Conservation (phyloP, 805 yeast genomes). For the Schizosaccharomyces pombe region DNA sequence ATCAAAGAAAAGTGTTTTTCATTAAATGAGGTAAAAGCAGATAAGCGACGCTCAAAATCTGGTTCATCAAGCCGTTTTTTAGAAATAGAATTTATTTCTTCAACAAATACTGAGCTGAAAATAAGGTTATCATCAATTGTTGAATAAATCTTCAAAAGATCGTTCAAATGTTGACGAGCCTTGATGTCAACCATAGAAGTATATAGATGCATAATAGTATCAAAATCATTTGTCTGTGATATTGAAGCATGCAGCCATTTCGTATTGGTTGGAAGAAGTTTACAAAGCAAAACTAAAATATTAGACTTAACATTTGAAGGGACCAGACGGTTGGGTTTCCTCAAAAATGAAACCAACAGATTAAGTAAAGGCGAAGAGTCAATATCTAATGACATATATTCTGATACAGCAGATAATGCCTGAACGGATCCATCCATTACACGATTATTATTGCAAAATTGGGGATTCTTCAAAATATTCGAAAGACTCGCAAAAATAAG, state of each 20-base stretch:
- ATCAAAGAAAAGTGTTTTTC: constrained; percentile 27
- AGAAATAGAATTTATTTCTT: constrained; percentile 49
- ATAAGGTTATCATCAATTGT: constrained; percentile 3
- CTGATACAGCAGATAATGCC: not conserved
- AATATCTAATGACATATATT: not conserved
- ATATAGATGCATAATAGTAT: not conserved
- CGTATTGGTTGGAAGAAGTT: not conserved
- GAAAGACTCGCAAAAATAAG: not conserved
- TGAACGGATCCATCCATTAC: not conserved
- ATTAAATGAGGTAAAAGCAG: constrained; percentile 41
- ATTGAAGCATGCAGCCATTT: not conserved
- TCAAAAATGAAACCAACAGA: not conserved
- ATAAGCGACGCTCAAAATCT: constrained; percentile 54
- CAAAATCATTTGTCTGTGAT: not conserved
- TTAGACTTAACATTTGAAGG: not conserved
- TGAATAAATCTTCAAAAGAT: not conserved
- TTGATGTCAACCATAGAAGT: not conserved
- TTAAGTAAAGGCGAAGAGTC: not conserved
- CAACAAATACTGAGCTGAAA: constrained; percentile 27
- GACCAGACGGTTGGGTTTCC: not conserved
- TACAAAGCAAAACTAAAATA: not conserved
- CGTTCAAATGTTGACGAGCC: not conserved
- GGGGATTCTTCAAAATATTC: not conserved
- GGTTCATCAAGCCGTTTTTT: constrained; percentile 39
- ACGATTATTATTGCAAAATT: not conserved